A percentile compares a stretch with the other conserved stretches of the same genome.
These are phyloP conservation scores for Uronychia binucleata DNA, from an alignment of 73 alveolate species.

Conservation along the genomic window DNA sequence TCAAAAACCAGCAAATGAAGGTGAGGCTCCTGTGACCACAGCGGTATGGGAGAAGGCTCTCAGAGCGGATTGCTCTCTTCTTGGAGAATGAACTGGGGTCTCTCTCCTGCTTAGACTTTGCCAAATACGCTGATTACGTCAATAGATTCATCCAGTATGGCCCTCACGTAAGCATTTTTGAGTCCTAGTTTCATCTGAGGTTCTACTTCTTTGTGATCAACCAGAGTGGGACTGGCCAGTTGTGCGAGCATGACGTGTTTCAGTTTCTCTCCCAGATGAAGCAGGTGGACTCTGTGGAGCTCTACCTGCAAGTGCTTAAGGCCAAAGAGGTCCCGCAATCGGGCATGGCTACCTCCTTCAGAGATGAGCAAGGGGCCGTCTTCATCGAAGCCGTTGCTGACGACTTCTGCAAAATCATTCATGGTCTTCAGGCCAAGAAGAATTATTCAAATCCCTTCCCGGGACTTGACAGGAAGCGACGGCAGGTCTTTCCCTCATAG, in stretches of 20 bases:
- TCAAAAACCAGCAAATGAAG: background rate
- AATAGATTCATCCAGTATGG: background rate
- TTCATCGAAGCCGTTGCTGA: background rate
- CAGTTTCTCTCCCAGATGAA: background rate
- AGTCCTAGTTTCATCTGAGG: background rate
- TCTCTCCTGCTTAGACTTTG: background rate
- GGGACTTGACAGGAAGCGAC: too few species aligned
- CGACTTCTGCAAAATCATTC: background rate
- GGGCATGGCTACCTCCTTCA: background rate
- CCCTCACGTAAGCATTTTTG: background rate
- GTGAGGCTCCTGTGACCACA: background rate
- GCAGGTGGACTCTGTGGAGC: background rate
- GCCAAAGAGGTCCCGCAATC: background rate
- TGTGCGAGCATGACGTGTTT: background rate
- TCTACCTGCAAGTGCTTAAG: background rate
- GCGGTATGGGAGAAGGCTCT: background rate
- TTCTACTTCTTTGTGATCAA: background rate
- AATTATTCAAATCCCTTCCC: background rate
- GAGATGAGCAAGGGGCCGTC: background rate
- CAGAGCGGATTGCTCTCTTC: background rate
- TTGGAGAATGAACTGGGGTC: background rate
- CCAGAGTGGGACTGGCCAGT: background rate
- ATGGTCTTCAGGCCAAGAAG: background rate
- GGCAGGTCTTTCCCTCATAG: too few species aligned
- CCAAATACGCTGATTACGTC: background rate